Evolutionary conservation across 768 basidiomycete genomes (phyloP).

Genomic region (Tylopilus cervinicoccineus): DNA sequence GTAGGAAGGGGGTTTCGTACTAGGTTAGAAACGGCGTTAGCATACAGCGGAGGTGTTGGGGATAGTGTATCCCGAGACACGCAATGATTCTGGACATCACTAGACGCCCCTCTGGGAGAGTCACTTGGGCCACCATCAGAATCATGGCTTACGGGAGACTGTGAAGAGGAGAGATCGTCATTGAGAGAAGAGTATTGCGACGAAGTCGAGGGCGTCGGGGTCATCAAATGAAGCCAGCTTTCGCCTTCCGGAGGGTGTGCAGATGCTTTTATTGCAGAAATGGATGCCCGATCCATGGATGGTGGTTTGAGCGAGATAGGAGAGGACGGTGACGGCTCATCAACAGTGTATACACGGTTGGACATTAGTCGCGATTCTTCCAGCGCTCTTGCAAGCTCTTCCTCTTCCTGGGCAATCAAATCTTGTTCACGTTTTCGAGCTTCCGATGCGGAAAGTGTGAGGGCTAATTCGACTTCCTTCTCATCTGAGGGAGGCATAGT

Average conservation of each 20-base stretch:
- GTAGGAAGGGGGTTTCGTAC: conserved; percentile 11
- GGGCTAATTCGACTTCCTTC: conserved; percentile 44
- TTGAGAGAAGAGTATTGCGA: conserved; percentile 12
- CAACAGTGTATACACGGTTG: conserved; percentile 6
- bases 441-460: conserved; percentile 45
- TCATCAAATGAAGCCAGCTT: conserved; percentile 31
- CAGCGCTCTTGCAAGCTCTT: conserved; percentile 61
- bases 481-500: conserved; percentile 33
- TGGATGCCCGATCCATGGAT: conserved; percentile 16
- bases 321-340: conserved; percentile 5
- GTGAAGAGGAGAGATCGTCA: conserved; percentile 28
- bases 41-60: conserved; percentile 22
- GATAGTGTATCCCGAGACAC: conserved; percentile 5
- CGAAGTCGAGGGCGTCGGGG: conserved; percentile 22
- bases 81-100: conserved; percentile 5
- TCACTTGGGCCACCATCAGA: conserved; percentile 5
- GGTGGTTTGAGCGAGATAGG: conserved; percentile 5
- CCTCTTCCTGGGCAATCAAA: conserved; percentile 47
- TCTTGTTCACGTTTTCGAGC: conserved; percentile 27
- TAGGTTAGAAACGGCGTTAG: conserved; percentile 22
- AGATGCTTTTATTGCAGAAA: conserved; percentile 12
- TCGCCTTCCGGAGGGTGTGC: conserved; percentile 23
- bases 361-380: conserved; percentile 44
- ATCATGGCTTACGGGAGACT: conserved; percentile 18
- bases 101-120: background rate